These are phyloP conservation scores for Plasmopara halstedii DNA, from an alignment of 352 stramenopile genomes.

Conservation along the genomic window DNA sequence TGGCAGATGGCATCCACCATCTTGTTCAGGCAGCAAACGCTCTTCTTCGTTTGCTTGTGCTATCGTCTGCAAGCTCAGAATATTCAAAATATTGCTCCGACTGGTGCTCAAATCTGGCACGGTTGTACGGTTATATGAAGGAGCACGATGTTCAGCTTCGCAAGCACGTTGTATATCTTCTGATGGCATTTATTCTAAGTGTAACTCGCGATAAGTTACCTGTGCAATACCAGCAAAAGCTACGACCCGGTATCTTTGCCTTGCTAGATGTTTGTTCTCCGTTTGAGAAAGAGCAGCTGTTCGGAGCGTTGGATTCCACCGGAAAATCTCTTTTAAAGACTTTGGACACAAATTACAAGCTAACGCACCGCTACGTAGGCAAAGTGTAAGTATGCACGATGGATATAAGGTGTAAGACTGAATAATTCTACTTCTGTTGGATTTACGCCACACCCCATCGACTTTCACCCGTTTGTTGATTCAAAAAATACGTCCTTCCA, in stretches of 20 bases:
- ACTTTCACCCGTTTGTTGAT: constrained; percentile 64
- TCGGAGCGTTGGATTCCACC: constrained; percentile 64
- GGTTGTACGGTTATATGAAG: constrained; percentile 84
- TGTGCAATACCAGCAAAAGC: constrained; percentile 50
- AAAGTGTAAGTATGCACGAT: constrained; percentile 50
- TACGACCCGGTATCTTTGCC: constrained; percentile 67
- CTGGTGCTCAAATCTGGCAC: constrained; percentile 80
- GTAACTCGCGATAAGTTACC: constrained; percentile 56
- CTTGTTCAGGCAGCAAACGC: constrained; percentile 61
- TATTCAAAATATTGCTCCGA: constrained; percentile 26
- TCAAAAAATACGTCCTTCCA: constrained; percentile 64
- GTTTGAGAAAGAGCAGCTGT: constrained; percentile 84
- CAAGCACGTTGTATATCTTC: constrained; percentile 81
- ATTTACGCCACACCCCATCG: constrained; percentile 36
- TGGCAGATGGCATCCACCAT: constrained; percentile 57
- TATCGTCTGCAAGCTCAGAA: constrained; percentile 13
- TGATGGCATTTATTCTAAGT: constrained; percentile 57
- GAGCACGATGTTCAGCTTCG: constrained; percentile 65
- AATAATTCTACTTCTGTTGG: constrained; percentile 10
- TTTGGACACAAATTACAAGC: constrained; percentile 80
- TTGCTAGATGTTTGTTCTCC: constrained; percentile 78
- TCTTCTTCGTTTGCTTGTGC: constrained; percentile 61
- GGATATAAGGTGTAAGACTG: constrained; percentile 14
- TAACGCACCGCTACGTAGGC: constrained; percentile 76
- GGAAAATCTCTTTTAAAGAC: constrained; percentile 83